These are phyloP conservation scores for Artemisia tridentata DNA, from an alignment of 129 eudicot genomes.

Conservation along the genomic window DNA sequence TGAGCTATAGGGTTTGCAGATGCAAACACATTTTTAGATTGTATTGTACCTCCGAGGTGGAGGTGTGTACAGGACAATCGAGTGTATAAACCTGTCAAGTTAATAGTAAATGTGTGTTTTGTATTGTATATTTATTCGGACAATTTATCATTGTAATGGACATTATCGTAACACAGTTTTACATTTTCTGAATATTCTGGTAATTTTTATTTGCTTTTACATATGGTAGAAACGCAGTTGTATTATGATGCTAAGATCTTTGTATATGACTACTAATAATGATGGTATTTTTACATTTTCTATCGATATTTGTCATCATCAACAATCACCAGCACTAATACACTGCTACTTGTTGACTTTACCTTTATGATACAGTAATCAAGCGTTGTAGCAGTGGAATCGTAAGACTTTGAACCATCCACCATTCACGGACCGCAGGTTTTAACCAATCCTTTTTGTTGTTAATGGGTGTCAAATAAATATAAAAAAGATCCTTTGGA, in stretches of 20 bases:
- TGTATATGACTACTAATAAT: no score
- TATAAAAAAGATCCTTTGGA: not conserved
- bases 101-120: slow-evolving; percentile 41
- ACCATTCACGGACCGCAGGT: not conserved
- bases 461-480: not conserved
- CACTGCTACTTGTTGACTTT: not conserved
- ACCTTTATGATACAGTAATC: not conserved
- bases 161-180: slow-evolving; percentile 4
- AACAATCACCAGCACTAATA: not conserved
- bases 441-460: not conserved
- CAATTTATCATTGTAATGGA: slow-evolving; percentile 5
- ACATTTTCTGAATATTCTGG: not conserved
- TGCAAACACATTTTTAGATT: slow-evolving; percentile 40
- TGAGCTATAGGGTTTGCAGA: slow-evolving; percentile 39
- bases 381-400: not conserved
- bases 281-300: not conserved
- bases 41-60: slow-evolving; percentile 38
- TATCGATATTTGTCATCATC: not conserved
- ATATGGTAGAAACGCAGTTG: not conserved
- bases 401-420: not conserved
- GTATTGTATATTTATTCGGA: slow-evolving; percentile 12
- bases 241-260: not conserved
- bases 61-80: slow-evolving; percentile 52
- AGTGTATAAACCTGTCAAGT: slow-evolving; percentile 40
- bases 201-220: not conserved